Evolutionary conservation across 2,329 filamentous ascomycete genomes (phyloP).

Genomic region (Fusarium zealandicum): DNA sequence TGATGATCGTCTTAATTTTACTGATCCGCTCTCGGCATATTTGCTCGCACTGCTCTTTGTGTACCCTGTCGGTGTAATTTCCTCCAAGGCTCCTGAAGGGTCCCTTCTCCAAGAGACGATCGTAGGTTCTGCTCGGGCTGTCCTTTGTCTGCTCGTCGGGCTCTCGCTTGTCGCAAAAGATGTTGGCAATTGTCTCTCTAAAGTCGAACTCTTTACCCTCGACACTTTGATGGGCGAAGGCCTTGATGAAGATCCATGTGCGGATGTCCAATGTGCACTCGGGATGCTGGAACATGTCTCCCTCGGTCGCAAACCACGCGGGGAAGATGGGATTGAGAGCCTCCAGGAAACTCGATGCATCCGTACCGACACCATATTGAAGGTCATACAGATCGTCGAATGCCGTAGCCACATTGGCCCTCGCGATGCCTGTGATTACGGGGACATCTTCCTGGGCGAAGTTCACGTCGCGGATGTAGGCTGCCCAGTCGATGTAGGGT

Average conservation of each 20-base stretch:
- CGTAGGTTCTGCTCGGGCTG: not conserved
- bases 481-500: conserved; percentile 43
- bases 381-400: conserved; percentile 41
- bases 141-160: not conserved
- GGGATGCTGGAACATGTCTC: conserved; percentile 19
- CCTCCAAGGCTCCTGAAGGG: conserved; percentile 40
- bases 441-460: not conserved
- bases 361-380: conserved; percentile 5
- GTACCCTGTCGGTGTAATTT: not conserved
- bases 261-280: conserved; percentile 48
- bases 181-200: conserved; percentile 35
- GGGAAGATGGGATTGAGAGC: conserved; percentile 45
- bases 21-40: conserved; percentile 38
- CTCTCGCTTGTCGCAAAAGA: conserved; percentile 42
- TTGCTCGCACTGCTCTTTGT: conserved; percentile 18
- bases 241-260: conserved; percentile 46
- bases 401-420: conserved; percentile 48
- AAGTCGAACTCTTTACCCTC: conserved; percentile 19
- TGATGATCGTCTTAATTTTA: conserved; percentile 17
- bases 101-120: conserved; percentile 28
- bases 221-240: conserved; percentile 19
- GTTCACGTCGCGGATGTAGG: not conserved
- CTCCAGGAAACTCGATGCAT: conserved; percentile 42
- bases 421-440: conserved; percentile 34
- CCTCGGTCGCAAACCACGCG: conserved; percentile 37